phyloP scores from a whole-genome alignment of 169 alveolate species.

The Perkinsus olseni region DNA sequence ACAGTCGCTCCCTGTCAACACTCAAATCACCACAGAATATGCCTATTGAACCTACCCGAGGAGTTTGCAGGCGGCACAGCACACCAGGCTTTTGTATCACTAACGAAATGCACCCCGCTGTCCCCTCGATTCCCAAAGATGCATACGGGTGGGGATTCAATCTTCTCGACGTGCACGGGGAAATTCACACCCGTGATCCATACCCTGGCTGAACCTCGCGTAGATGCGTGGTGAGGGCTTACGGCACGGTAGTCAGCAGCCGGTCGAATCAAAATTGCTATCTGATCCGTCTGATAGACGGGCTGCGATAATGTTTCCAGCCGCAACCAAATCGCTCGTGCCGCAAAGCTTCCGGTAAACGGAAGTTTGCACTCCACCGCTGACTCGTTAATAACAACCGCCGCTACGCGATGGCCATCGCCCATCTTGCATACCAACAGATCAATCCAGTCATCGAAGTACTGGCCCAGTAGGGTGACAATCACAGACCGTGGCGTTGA shows the following conservation, averaged over 20 bases:
- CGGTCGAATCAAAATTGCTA: neutral
- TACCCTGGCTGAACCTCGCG: neutral
- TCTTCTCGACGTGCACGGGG: neutral
- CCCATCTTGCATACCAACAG: neutral
- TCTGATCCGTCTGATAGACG: neutral
- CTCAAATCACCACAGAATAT: no score
- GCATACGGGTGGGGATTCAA: neutral
- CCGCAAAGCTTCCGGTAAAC: neutral
- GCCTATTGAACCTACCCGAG: neutral
- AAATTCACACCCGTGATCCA: neutral
- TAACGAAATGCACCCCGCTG: neutral
- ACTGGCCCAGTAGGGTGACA: neutral
- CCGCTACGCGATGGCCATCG: neutral
- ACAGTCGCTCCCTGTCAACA: no score
- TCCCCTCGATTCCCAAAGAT: neutral
- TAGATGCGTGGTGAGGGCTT: neutral
- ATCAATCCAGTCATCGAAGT: neutral
- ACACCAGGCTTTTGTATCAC: neutral
- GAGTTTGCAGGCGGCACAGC: neutral
- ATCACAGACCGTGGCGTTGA: neutral
- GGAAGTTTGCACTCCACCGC: neutral
- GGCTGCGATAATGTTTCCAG: neutral
- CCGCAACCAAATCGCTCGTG: neutral
- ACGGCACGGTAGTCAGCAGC: neutral
- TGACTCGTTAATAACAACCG: neutral